These are phyloP conservation scores for Aspergillus proliferans DNA, from an alignment of 2,329 filamentous ascomycete genomes.

Conservation along the genomic window DNA sequence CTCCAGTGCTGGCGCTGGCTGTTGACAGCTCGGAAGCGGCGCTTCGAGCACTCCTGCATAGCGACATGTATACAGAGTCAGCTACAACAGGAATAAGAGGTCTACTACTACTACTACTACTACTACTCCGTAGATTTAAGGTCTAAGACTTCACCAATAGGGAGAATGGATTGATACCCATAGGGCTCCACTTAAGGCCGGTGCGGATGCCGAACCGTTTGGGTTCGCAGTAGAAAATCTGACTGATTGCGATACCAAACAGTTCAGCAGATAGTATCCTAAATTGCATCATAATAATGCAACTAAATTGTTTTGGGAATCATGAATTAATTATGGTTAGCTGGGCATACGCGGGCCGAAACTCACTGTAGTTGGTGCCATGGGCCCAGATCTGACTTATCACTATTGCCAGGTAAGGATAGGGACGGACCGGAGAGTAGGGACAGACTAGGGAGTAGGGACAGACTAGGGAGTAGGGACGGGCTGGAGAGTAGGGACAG, in stretches of 20 bases:
- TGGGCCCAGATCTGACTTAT: not conserved
- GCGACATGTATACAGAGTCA: no score
- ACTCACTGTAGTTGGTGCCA: not conserved
- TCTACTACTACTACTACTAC: no score
- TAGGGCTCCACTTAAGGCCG: not conserved
- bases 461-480: no score
- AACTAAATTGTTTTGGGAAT: not conserved
- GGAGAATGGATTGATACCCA: not conserved
- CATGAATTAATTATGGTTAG: not conserved
- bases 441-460: no score
- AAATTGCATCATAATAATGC: not conserved
- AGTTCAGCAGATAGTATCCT: not conserved
- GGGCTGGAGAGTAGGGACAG: no score
- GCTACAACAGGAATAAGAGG: no score
- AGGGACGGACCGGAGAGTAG: no score
- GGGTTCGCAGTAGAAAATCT: not conserved
- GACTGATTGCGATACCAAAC: not conserved
- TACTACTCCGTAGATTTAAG: no score
- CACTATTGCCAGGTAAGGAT: no score
- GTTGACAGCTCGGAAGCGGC: no score
- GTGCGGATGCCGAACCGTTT: not conserved
- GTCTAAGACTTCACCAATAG: not conserved
- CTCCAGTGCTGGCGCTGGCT: no score
- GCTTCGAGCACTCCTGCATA: no score
- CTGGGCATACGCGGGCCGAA: not conserved